Evolutionary conservation across 2,329 filamentous ascomycete species (phyloP), one percentile per base, ranked within the genome.

Genomic region (Claviceps cyperi): DNA sequence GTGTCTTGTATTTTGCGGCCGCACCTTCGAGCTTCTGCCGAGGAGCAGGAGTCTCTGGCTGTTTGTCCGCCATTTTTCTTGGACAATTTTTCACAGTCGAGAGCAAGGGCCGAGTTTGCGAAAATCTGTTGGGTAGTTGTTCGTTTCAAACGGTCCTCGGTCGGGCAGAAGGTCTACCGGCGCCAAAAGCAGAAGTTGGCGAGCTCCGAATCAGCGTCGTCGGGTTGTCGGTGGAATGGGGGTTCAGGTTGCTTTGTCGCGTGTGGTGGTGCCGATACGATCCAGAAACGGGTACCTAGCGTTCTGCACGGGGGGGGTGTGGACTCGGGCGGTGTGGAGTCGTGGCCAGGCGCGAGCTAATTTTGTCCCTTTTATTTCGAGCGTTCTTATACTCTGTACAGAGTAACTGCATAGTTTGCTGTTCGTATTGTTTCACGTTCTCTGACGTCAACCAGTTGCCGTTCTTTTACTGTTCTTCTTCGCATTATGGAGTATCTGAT

Each of bases 11-110:
- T 13, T 24, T 24, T 24, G 24, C 22, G 11, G 19, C 35, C 67
- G 65, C 67, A 86, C 84, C 80, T 66, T 91, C 86, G 49, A 89
- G 79, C 78, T 87, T 89, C 65, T 86, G 82, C 64, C 79, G 75
- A 62, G 77, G 72, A 53, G 76, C 74, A 52, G 73, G 69, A 55
- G 71, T 65, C 46, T 67, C 63, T 56, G 58, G 57, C 55, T 67
- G 66, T 51, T 62, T 62, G 49, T 73, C 69, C 52, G 68, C 60
- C 67, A 70, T 70, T 45, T 19, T 55, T 11, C 9, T 15, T 38
- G 15, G 24, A 46, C 17, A 19, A 38, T 14, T 44, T 44, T 9
- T 21, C 47, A 14, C 39, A 43, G 40, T 43, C 17, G 28, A 32
- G 17, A 43, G 14, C 6, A 7, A 14, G 15, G 17, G 19, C 39